A percentile compares a stretch with the other conserved stretches of the same genome.
Evolutionary conservation across 768 basidiomycete genomes (phyloP).

Genomic region (Pisolithus tinctorius): DNA sequence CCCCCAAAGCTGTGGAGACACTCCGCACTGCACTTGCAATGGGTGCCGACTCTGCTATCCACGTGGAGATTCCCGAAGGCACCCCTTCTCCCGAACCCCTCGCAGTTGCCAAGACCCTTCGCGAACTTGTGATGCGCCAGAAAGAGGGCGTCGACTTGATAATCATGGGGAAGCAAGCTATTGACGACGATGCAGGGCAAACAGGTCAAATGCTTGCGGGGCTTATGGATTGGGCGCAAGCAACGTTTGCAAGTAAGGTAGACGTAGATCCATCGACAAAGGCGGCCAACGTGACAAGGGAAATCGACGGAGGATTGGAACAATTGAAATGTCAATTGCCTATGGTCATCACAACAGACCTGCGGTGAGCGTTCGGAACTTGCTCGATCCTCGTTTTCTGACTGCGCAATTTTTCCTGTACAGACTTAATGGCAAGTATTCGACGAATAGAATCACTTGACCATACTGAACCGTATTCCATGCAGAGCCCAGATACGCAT

Average conservation of each 20-base stretch:
- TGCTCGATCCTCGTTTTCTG: not conserved
- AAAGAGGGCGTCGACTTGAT: conserved; percentile 70
- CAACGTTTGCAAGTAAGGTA: conserved; percentile 89
- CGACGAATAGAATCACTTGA: not conserved
- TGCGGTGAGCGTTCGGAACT: conserved; percentile 53
- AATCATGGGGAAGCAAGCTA: conserved; percentile 96
- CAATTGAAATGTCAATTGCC: conserved; percentile 77
- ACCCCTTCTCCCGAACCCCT: conserved; percentile 82
- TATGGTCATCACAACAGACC: conserved; percentile 84
- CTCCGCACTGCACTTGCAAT: conserved; percentile 95
- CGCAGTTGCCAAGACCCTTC: conserved; percentile 80
- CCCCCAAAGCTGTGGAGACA: conserved; percentile 81
- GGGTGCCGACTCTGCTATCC: conserved; percentile 92
- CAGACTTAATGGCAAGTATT: conserved; percentile 64
- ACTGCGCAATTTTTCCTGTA: not conserved
- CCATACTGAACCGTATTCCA: conserved; percentile 1
- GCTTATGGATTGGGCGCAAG: conserved; percentile 86
- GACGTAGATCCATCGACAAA: conserved; percentile 59
- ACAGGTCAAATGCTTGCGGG: conserved; percentile 98
- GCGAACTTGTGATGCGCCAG: conserved; percentile 63
- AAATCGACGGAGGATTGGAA: conserved; percentile 93
- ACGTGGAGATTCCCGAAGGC: conserved; percentile 77
- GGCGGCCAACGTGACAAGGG: conserved; percentile 68
- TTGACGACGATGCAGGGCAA: conserved; percentile 93
- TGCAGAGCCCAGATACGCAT: conserved; percentile 91